phyloP scores from a whole-genome alignment of 108 stramenopile species.

The Cyclotella choctawhatcheeana region DNA sequence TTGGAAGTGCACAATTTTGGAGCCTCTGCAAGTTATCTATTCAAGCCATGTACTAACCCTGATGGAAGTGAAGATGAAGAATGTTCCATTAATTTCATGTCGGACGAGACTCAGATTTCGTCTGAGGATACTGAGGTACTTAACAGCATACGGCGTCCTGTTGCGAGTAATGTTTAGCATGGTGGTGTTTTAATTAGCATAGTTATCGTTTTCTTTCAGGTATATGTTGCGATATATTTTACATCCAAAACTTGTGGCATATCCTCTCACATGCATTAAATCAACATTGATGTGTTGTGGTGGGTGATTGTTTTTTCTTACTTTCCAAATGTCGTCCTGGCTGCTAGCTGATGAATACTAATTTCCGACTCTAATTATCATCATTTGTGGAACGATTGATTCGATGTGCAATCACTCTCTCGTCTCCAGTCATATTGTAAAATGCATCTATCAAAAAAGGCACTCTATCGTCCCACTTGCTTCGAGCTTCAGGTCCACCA shows the following conservation, averaged over 20 bases:
- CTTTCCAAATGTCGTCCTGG: no score
- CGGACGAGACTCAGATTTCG: slow-evolving; percentile 23
- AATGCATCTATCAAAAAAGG: slow-evolving; percentile 28
- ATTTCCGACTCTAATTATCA: neutral
- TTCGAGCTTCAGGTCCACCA: slow-evolving; percentile 25
- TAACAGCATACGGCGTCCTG: slow-evolving; percentile 18
- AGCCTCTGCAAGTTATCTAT: slow-evolving; percentile 75
- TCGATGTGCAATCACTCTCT: slow-evolving; percentile 30
- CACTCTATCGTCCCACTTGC: slow-evolving; percentile 21
- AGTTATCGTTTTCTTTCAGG: no score
- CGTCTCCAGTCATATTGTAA: slow-evolving; percentile 25
- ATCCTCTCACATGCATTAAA: neutral
- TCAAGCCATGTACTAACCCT: slow-evolving; percentile 76
- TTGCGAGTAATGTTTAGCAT: neutral
- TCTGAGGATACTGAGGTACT: slow-evolving; percentile 12
- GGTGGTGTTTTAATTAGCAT: no score
- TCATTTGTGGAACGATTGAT: neutral
- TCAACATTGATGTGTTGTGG: neutral
- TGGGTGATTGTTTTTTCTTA: no score
- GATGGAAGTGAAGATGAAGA: slow-evolving; percentile 52
- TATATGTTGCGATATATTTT: no score
- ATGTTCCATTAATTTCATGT: slow-evolving; percentile 30
- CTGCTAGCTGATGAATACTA: no score
- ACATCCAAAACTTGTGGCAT: no score
- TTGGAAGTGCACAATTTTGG: slow-evolving; percentile 91